phyloP scores from a whole-genome alignment of 2,329 filamentous ascomycete species.

The Ceratocystiopsis sp. region DNA sequence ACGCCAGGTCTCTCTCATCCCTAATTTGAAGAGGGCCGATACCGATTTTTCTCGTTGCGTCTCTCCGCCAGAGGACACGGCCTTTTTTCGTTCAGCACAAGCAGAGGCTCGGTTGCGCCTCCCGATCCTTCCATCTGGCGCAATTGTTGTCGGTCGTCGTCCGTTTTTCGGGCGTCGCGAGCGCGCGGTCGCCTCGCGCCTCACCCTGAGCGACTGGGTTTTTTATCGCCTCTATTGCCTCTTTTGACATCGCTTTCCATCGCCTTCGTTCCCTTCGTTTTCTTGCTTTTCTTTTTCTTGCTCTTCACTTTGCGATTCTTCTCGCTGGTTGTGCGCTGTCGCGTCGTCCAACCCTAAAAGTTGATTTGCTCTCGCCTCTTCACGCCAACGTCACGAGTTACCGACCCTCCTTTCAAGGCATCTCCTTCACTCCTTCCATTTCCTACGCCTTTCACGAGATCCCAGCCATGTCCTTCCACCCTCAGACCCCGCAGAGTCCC shows the following conservation, averaged over 20 bases:
- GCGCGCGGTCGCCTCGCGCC: background rate
- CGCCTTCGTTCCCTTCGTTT: background rate
- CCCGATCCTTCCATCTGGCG: background rate
- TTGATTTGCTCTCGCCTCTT: background rate
- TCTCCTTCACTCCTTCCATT: background rate
- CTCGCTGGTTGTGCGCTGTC: slow-evolving; percentile 1
- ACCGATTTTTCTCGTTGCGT: background rate
- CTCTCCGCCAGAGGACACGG: background rate
- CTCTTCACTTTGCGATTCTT: background rate
- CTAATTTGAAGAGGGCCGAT: no score
- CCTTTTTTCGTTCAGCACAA: no score
- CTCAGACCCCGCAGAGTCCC: slow-evolving; percentile 50
- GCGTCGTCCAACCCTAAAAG: background rate
- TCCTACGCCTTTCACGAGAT: slow-evolving; percentile 6
- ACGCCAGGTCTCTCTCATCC: no score
- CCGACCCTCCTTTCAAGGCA: background rate
- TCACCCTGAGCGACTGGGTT: background rate
- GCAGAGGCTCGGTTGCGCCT: background rate
- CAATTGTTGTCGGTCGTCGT: background rate
- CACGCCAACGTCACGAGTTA: no score
- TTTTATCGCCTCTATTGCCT: background rate
- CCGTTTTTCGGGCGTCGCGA: background rate
- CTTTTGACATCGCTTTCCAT: background rate
- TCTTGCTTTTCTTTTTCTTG: no score
- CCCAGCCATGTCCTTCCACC: slow-evolving; percentile 48